Conservation (phyloP, 371 early-diverging fungal genomes). For the Actinomortierella ambigua region DNA sequence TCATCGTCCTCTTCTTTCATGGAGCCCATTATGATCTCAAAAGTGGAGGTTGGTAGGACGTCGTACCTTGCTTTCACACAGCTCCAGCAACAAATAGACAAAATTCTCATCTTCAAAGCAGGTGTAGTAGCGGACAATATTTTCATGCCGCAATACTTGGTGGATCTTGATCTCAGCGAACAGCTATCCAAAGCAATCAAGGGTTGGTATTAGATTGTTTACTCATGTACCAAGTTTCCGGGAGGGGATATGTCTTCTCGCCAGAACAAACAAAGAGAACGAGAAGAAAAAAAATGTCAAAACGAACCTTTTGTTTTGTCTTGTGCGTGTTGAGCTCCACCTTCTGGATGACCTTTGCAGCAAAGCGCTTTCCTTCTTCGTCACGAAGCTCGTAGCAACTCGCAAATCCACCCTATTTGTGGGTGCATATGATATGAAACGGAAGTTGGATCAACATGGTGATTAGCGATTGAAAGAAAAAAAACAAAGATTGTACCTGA, state of each 20-base stretch:
- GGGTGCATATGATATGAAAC: background rate
- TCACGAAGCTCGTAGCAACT: constrained; percentile 75
- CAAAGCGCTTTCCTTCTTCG: constrained; percentile 54
- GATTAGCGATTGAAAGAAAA: background rate
- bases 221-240: background rate
- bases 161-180: constrained; percentile 93
- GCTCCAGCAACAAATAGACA: constrained; percentile 95
- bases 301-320: constrained; percentile 63
- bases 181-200: constrained; percentile 57
- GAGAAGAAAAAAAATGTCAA: constrained; percentile 4
- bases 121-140: constrained; percentile 86
- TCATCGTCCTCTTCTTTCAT: background rate
- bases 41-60: too few species aligned
- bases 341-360: constrained; percentile 85
- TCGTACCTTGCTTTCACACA: constrained; percentile 87
- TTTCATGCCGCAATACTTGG: constrained; percentile 71
- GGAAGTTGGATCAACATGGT: background rate
- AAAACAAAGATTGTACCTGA: background rate
- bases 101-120: constrained; percentile 90
- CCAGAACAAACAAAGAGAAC: background rate
- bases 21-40: background rate
- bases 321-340: constrained; percentile 60
- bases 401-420: constrained; percentile 88
- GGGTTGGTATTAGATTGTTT: constrained; percentile 18
- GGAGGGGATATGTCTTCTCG: background rate